These are phyloP conservation scores for Trichosporon faecale DNA, from an alignment of 1,284 basidiomycete genomes.

Conservation along the genomic window DNA sequence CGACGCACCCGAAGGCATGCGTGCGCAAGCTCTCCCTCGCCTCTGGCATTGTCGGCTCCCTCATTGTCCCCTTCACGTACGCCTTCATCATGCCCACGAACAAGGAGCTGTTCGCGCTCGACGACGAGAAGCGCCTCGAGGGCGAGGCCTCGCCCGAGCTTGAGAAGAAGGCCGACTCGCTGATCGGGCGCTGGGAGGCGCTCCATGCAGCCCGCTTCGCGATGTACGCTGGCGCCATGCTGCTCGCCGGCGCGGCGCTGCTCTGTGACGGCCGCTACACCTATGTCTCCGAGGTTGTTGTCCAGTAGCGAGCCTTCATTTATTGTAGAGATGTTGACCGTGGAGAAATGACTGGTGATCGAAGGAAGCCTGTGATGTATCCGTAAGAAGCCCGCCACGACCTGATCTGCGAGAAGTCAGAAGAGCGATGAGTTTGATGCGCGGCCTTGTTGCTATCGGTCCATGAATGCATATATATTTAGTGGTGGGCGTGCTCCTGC, in stretches of 20 bases:
- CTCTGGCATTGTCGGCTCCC: conserved; percentile 23
- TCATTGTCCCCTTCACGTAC: conserved; percentile 31
- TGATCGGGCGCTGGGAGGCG: conserved; percentile 28
- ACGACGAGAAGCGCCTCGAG: conserved; percentile 11
- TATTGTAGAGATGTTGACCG: no score
- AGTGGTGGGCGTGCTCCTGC: conserved; percentile 60
- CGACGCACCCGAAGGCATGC: conserved; percentile 21
- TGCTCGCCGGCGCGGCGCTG: conserved; percentile 18
- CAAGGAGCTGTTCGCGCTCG: conserved; percentile 21
- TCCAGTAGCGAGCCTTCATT: no score
- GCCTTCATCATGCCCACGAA: conserved; percentile 26
- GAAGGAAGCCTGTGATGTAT: no score
- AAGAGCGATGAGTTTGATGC: not conserved
- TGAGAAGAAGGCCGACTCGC: conserved; percentile 9
- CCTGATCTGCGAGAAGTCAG: not conserved
- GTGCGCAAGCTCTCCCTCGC: conserved; percentile 26
- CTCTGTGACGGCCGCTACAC: conserved; percentile 4
- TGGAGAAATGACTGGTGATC: no score
- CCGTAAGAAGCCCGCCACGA: no score
- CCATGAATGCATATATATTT: conserved; percentile 24
- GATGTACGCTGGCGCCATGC: conserved; percentile 15
- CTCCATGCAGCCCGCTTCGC: conserved; percentile 26
- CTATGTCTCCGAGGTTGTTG: not conserved
- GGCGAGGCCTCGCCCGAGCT: not conserved
- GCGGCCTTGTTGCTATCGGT: not conserved